phyloP scores from a whole-genome alignment of 2,329 filamentous ascomycete genomes.

The Fusarium staphyleae region DNA sequence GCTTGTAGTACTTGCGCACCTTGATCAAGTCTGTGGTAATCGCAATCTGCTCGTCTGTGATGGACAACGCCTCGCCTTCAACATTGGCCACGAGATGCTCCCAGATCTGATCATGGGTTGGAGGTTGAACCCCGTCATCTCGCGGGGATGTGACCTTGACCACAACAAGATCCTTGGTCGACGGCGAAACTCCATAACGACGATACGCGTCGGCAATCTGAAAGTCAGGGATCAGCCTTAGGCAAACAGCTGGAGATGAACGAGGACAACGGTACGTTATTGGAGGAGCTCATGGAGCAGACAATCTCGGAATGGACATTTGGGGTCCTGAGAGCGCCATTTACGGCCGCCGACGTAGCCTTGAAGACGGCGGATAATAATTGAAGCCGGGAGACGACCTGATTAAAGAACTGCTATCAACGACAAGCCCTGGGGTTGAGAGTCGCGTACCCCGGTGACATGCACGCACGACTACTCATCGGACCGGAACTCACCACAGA shows the following conservation, averaged over 20 bases:
- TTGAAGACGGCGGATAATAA: conserved; percentile 78
- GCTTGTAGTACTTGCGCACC: conserved; percentile 86
- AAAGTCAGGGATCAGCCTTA: conserved; percentile 12
- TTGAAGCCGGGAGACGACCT: conserved; percentile 77
- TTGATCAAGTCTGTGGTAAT: conserved; percentile 69
- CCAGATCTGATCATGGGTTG: conserved; percentile 57
- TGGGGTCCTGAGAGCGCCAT: conserved; percentile 72
- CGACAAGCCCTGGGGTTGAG: conserved; percentile 1
- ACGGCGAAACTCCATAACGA: conserved; percentile 79
- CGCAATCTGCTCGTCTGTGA: conserved; percentile 69
- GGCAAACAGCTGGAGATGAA: not conserved
- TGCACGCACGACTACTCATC: not conserved
- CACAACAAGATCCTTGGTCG: conserved; percentile 75
- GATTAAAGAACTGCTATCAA: conserved; percentile 12
- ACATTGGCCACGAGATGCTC: conserved; percentile 68
- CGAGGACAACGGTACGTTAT: conserved; percentile 66
- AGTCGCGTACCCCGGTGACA: conserved; percentile 20
- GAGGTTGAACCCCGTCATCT: conserved; percentile 50
- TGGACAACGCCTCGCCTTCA: conserved; percentile 63
- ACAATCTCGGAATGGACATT: conserved; percentile 93
- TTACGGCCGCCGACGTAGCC: conserved; percentile 72
- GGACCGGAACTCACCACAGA: conserved; percentile 64
- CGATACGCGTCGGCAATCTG: conserved; percentile 93
- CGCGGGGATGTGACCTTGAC: conserved; percentile 74
- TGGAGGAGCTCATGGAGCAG: conserved; percentile 78